Evolutionary conservation across 108 stramenopile species (phyloP).

Genomic region (Nannochloropsis gaditana): DNA sequence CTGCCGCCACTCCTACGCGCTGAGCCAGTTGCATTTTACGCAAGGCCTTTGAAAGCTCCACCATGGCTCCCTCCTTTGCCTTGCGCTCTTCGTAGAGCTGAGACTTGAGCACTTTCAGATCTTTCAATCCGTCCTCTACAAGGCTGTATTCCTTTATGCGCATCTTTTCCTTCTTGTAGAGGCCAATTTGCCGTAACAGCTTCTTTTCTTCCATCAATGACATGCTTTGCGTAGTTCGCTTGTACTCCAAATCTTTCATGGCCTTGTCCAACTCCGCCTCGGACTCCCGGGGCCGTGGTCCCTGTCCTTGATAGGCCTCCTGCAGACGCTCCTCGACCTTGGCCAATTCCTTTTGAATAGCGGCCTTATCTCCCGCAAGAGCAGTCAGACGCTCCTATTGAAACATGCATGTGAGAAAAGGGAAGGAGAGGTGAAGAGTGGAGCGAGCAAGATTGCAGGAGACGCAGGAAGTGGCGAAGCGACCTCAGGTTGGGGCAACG

Average conservation of each 20-base stretch:
- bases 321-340: slow-evolving; percentile 1
- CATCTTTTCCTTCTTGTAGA: background rate
- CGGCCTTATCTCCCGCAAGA: background rate
- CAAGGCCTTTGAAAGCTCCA: background rate
- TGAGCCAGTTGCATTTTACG: slow-evolving; percentile 11
- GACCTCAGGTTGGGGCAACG: no score
- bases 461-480: no score
- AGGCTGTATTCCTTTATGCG: background rate
- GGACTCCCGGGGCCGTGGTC: background rate
- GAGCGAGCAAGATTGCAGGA: background rate
- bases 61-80: slow-evolving; percentile 14
- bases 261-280: background rate
- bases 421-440: background rate
- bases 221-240: slow-evolving; percentile 11
- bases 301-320: background rate
- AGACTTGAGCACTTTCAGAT: background rate
- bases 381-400: background rate
- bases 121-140: slow-evolving; percentile 12
- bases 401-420: background rate
- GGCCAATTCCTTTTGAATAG: slow-evolving; percentile 12
- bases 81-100: background rate
- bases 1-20: slow-evolving; percentile 8
- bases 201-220: slow-evolving; percentile 16
- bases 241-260: slow-evolving; percentile 14
- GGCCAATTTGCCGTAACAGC: slow-evolving; percentile 8